phyloP scores from a whole-genome alignment of 129 eudicot species.

The Oenanthe sinensis region DNA sequence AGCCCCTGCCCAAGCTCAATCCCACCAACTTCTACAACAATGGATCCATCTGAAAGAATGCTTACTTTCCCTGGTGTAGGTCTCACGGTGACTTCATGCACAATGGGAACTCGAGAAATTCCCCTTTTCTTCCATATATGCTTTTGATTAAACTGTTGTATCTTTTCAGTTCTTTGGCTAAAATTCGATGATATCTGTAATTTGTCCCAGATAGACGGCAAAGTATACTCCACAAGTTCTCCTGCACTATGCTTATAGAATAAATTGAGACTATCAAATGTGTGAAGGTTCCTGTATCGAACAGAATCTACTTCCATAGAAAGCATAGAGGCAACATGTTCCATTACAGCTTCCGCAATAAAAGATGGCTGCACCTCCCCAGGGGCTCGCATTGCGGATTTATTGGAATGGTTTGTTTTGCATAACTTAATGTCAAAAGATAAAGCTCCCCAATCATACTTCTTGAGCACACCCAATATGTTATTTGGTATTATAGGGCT shows the following conservation, averaged over 20 bases:
- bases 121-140: constrained; percentile 72
- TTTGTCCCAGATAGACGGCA: constrained; percentile 69
- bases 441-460: constrained; percentile 86
- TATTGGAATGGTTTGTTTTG: constrained; percentile 73
- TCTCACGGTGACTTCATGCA: constrained; percentile 45
- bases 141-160: constrained; percentile 38
- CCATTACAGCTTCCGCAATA: constrained; percentile 81
- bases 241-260: constrained; percentile 51
- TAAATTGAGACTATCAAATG: constrained; percentile 44
- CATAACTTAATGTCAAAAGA: constrained; percentile 71
- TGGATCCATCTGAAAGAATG: constrained; percentile 60
- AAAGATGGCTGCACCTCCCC: constrained; percentile 84
- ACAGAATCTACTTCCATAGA: constrained; percentile 59
- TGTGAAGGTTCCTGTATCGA: constrained; percentile 59
- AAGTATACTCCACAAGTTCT: constrained; percentile 59
- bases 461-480: constrained; percentile 52
- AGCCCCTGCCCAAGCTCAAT: constrained; percentile 92
- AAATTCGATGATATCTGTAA: constrained; percentile 42
- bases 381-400: constrained; percentile 91
- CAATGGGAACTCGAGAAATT: constrained; percentile 69
- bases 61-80: constrained; percentile 86
- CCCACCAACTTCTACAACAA: constrained; percentile 90
- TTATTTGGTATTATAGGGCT: constrained; percentile 67
- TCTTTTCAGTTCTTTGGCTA: constrained; percentile 29
- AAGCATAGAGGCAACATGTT: constrained; percentile 60